phyloP scores from a whole-genome alignment of 768 basidiomycete species.

The Lanmaoa pseudosensibilis region DNA sequence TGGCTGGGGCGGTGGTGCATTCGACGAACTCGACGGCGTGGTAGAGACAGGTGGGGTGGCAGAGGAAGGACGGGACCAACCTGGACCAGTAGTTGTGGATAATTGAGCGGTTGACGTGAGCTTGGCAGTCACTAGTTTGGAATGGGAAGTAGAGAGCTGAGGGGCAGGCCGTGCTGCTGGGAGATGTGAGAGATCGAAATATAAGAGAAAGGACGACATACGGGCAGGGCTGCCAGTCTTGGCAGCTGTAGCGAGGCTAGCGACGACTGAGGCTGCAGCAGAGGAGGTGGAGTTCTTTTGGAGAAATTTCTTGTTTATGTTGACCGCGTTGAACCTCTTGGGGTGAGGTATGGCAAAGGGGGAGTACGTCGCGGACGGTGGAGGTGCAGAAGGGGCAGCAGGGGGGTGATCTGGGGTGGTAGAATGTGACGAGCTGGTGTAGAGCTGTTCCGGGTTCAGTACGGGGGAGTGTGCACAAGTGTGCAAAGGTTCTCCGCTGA shows the following conservation, averaged over 20 bases:
- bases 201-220: conserved; percentile 36
- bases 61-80: conserved; percentile 81
- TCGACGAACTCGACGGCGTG: conserved; percentile 47
- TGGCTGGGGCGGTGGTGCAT: conserved; percentile 46
- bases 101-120: conserved; percentile 67
- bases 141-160: conserved; percentile 60
- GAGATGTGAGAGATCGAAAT: conserved; percentile 11
- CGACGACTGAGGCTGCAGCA: conserved; percentile 43
- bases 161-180: conserved; percentile 54
- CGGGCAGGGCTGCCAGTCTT: conserved; percentile 56
- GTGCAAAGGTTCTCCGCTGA: conserved; percentile 6
- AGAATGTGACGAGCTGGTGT: conserved; percentile 8
- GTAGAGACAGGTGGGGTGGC: conserved; percentile 60
- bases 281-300: conserved; percentile 78
- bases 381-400: conserved; percentile 3
- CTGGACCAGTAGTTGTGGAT: conserved; percentile 57
- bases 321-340: conserved; percentile 87
- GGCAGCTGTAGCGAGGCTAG: conserved; percentile 38
- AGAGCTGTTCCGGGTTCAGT: conserved; percentile 10
- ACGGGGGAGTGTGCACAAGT: conserved; percentile 21
- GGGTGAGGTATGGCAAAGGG: conserved; percentile 47
- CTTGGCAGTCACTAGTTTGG: conserved; percentile 84
- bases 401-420: conserved; percentile 21
- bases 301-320: conserved; percentile 96
- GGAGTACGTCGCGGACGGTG: conserved; percentile 10